Conservation (phyloP, 768 basidiomycete species). For the Leccinum imitatum region DNA sequence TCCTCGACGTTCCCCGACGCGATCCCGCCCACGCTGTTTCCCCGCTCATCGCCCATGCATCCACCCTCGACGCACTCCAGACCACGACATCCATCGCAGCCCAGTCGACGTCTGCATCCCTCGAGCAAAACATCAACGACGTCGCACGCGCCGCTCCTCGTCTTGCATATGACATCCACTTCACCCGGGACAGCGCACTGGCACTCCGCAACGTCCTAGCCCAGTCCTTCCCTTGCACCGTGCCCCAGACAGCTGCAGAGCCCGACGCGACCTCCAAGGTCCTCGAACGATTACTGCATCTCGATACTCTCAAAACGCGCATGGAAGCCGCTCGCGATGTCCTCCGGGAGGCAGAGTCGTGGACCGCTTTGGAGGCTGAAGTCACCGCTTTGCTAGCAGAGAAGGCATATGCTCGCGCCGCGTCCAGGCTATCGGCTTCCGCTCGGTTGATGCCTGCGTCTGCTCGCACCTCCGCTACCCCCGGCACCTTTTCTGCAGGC, state of each 20-base stretch:
- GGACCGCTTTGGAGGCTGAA: conserved; percentile 94
- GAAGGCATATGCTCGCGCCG: conserved; percentile 81
- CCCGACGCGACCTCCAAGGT: conserved; percentile 56
- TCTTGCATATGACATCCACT: conserved; percentile 93
- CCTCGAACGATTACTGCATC: conserved; percentile 72
- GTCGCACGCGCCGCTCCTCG: conserved; percentile 90
- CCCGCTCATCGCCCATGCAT: conserved; percentile 53
- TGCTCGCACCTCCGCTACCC: conserved; percentile 76
- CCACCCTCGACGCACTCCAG: conserved; percentile 71
- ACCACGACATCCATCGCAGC: conserved; percentile 82
- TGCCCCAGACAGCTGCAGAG: conserved; percentile 2
- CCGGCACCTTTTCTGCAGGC: conserved; percentile 14
- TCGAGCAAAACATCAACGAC: conserved; percentile 90
- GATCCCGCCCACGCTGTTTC: conserved; percentile 38
- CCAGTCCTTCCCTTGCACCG: conserved; percentile 40
- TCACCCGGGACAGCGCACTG: conserved; percentile 90
- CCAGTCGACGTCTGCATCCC: conserved; percentile 82
- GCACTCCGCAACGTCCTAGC: conserved; percentile 68
- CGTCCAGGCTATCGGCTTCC: conserved; percentile 89
- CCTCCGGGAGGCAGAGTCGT: conserved; percentile 91
- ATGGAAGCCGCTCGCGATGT: conserved; percentile 93
- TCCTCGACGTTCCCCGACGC: conserved; percentile 12
- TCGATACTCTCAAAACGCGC: conserved; percentile 79
- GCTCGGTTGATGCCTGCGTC: conserved; percentile 88
- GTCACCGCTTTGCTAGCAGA: conserved; percentile 82